These are phyloP conservation scores for Lactifluus pinguis DNA, from an alignment of 768 basidiomycete species.

Conservation along the genomic window DNA sequence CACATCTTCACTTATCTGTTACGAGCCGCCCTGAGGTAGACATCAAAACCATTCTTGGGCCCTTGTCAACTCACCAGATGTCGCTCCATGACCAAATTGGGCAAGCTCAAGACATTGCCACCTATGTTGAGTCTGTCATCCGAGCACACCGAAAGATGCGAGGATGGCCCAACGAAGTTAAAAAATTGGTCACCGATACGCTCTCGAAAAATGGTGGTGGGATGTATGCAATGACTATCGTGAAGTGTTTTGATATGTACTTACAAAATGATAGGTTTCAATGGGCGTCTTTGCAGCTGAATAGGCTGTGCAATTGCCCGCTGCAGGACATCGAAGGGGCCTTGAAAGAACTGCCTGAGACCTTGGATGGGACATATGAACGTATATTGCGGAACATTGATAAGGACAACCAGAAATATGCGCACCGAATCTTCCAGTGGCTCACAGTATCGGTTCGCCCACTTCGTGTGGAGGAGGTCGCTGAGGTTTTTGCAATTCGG, in stretches of 20 bases:
- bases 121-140: not conserved
- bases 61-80: not conserved
- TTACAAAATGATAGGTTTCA: not conserved
- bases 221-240: not conserved
- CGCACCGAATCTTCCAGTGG: not conserved
- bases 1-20: not conserved
- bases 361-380: not conserved
- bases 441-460: not conserved
- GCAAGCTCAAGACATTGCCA: not conserved
- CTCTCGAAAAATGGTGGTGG: not conserved
- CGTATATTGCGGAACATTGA: not conserved
- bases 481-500: not conserved
- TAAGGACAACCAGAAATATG: not conserved
- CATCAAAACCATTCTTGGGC: not conserved
- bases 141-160: not conserved
- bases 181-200: not conserved
- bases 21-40: not conserved
- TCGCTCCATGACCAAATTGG: not conserved
- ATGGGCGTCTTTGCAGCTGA: not conserved
- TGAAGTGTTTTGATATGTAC: not conserved
- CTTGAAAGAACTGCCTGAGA: not conserved
- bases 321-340: not conserved
- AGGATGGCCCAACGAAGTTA: not conserved
- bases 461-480: not conserved
- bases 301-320: not conserved